Percentiles rank a stretch among this genome's conserved stretches.
phyloP scores from a whole-genome alignment of 2,329 filamentous ascomycete genomes.

The Balansia obtecta region DNA sequence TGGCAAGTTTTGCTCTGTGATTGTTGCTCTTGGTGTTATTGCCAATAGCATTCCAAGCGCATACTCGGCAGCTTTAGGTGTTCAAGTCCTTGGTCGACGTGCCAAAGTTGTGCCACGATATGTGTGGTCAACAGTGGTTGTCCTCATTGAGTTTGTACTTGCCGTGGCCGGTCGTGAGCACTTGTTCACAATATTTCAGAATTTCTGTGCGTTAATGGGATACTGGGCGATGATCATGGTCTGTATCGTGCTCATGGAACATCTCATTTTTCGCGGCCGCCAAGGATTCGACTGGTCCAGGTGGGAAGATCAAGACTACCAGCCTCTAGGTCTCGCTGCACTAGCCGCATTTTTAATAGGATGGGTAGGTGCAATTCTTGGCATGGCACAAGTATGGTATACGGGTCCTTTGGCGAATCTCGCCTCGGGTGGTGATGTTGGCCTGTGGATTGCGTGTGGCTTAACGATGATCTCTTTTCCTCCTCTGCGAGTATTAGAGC shows the following conservation, averaged over 20 bases:
- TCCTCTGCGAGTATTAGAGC: slow-evolving; percentile 15
- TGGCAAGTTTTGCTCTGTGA: slow-evolving; percentile 42
- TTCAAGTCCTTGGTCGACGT: slow-evolving; percentile 44
- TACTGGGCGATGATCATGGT: slow-evolving; percentile 43
- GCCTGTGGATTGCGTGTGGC: slow-evolving; percentile 48
- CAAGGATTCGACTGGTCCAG: slow-evolving; percentile 28
- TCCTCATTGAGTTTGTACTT: slow-evolving; percentile 42
- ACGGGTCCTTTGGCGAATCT: slow-evolving; percentile 43
- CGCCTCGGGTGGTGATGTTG: slow-evolving; percentile 36
- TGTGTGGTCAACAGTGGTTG: slow-evolving; percentile 39
- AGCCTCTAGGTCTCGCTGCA: slow-evolving; percentile 32
- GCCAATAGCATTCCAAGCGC: slow-evolving; percentile 43
- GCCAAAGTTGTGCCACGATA: slow-evolving; percentile 39
- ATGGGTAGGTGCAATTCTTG: slow-evolving; percentile 39
- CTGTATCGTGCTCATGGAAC: slow-evolving; percentile 33
- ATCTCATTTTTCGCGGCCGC: slow-evolving; percentile 29
- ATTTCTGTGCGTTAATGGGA: slow-evolving; percentile 40
- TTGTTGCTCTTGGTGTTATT: slow-evolving; percentile 41
- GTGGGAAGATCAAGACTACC: slow-evolving; percentile 32
- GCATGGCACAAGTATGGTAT: slow-evolving; percentile 48
- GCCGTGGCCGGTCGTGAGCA: slow-evolving; percentile 38
- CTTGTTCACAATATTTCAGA: slow-evolving; percentile 41
- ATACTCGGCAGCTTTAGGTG: slow-evolving; percentile 46
- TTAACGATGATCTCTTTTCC: slow-evolving; percentile 40
- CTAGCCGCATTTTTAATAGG: slow-evolving; percentile 30